Evolutionary conservation across 495 filamentous ascomycete genomes (phyloP).

Genomic region (Lineolata rhizophorae): DNA sequence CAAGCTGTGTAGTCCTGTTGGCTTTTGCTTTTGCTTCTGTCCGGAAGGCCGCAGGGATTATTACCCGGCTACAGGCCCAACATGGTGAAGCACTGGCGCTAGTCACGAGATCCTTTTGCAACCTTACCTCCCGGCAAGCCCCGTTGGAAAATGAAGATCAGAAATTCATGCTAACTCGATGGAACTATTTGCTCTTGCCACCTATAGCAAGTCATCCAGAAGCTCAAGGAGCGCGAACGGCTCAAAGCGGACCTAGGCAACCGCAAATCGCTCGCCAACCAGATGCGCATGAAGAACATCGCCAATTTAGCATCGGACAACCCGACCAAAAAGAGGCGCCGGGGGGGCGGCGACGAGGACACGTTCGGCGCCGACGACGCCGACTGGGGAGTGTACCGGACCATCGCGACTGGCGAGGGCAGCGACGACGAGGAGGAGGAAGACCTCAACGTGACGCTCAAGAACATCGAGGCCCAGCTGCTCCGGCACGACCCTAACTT

Average conservation of each 20-base stretch:
- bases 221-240: slow-evolving; percentile 79
- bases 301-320: slow-evolving; percentile 87
- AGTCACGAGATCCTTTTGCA: too few species aligned
- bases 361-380: slow-evolving; percentile 93
- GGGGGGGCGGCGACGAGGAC: slow-evolving; percentile 57
- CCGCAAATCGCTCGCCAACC: slow-evolving; percentile 82
- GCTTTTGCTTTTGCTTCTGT: too few species aligned
- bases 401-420: slow-evolving; percentile 55
- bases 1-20: too few species aligned
- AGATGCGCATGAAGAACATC: slow-evolving; percentile 96
- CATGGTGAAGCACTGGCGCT: too few species aligned
- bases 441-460: slow-evolving; percentile 50
- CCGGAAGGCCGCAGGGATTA: too few species aligned
- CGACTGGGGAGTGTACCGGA: slow-evolving; percentile 91
- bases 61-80: too few species aligned
- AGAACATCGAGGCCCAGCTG: slow-evolving; percentile 58
- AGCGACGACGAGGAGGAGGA: slow-evolving; percentile 73
- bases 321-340: slow-evolving; percentile 55
- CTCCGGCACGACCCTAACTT: slow-evolving; percentile 73
- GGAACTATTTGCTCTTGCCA: background rate
- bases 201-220: slow-evolving; percentile 37
- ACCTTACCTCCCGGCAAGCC: too few species aligned
- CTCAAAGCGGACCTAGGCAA: slow-evolving; percentile 85
- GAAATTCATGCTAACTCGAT: slow-evolving; percentile 1
- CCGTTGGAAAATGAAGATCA: background rate